Percentiles rank a stretch among this genome's conserved stretches.
Evolutionary conservation across 1,139 yeast genomes (phyloP).

Genomic region (Geotrichum klebahnii): DNA sequence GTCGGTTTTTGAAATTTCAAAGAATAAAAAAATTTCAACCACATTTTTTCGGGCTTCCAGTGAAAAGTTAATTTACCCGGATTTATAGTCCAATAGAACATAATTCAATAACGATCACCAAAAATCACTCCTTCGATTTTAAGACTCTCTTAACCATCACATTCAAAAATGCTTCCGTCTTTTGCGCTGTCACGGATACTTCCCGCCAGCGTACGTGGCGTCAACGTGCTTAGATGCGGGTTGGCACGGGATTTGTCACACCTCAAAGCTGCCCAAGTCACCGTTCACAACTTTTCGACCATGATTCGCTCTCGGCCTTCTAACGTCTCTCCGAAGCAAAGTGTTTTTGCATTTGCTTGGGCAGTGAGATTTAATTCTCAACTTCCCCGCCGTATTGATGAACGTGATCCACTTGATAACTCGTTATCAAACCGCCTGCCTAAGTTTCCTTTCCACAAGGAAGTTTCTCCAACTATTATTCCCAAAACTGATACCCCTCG

Average conservation of each 20-base stretch:
- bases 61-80: no score
- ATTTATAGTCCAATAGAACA: no score
- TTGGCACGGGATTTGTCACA: neutral
- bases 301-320: neutral
- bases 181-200: slow-evolving; percentile 2
- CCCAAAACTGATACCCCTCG: slow-evolving; percentile 60
- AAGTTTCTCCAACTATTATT: slow-evolving; percentile 60
- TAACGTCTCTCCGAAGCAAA: neutral
- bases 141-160: no score
- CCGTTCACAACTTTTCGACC: no score
- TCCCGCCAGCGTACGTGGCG: neutral
- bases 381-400: slow-evolving; percentile 32
- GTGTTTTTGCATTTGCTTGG: neutral
- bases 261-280: neutral
- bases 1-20: no score
- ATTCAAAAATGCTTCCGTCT: slow-evolving; percentile 3
- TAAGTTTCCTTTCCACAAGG: slow-evolving; percentile 62
- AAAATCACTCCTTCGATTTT: no score
- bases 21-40: no score
- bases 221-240: neutral
- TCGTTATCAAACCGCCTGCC: slow-evolving; percentile 42
- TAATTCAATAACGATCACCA: no score
- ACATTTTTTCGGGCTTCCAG: no score
- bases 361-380: slow-evolving; percentile 15
- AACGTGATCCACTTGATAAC: slow-evolving; percentile 24